phyloP scores from a whole-genome alignment of 495 filamentous ascomycete species.

The Trichoderma parareesei region DNA sequence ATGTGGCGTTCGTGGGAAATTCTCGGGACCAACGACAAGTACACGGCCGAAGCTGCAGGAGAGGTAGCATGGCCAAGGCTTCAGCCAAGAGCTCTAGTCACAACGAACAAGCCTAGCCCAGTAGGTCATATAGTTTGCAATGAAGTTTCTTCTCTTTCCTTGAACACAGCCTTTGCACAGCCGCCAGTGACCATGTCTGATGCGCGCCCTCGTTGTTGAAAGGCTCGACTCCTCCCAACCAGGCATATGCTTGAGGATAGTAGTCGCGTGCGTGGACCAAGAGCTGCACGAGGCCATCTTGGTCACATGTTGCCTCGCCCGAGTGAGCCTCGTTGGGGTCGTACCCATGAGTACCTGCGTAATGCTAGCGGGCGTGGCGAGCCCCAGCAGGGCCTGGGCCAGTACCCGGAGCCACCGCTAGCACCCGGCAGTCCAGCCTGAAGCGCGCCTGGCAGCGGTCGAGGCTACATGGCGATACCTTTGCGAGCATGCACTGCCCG shows the following conservation, averaged over 20 bases:
- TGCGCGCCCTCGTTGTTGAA: not conserved
- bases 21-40: not conserved
- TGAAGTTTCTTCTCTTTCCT: not conserved
- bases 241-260: not conserved
- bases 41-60: not conserved
- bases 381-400: not conserved
- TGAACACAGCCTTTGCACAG: not conserved
- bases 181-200: not conserved
- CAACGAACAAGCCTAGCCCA: not conserved
- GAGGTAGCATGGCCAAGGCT: not conserved
- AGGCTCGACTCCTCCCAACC: no score
- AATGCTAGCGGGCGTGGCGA: not conserved
- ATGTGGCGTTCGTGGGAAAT: not conserved
- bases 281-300: not conserved
- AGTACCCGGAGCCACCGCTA: not conserved
- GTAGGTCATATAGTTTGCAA: slow-evolving; percentile 8
- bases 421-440: not conserved
- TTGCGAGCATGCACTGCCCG: not conserved
- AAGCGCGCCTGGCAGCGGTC: not conserved
- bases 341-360: not conserved
- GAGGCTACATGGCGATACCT: not conserved
- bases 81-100: not conserved
- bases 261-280: slow-evolving; percentile 2
- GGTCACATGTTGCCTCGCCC: slow-evolving; percentile 2
- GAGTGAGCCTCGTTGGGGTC: not conserved